phyloP scores from a whole-genome alignment of 2,329 filamentous ascomycete genomes.

The Penicillium sp. region DNA sequence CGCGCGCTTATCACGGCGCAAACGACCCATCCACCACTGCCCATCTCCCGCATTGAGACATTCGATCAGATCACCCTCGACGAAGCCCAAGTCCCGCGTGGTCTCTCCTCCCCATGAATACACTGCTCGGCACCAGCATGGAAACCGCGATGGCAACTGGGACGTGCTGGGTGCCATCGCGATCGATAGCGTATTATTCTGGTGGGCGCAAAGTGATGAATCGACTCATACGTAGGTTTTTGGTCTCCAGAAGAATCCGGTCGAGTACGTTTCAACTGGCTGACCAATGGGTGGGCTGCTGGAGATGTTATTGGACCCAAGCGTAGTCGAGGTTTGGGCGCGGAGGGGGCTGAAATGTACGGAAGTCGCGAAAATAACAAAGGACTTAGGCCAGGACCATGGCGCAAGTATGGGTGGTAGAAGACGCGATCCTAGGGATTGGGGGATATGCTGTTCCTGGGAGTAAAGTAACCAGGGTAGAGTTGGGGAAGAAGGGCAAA shows the following conservation, averaged over 20 bases:
- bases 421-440: background rate
- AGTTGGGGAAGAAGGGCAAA: conserved; percentile 5
- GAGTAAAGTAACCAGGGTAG: background rate
- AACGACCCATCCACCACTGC: conserved; percentile 94
- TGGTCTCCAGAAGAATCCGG: background rate
- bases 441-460: background rate
- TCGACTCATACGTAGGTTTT: background rate
- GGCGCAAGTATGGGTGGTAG: background rate
- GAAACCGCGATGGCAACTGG: conserved; percentile 72
- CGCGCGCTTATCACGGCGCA: conserved; percentile 85
- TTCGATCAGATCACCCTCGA: conserved; percentile 97
- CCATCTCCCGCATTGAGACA: conserved; percentile 97
- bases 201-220: background rate
- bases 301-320: background rate
- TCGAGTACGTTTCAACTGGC: background rate
- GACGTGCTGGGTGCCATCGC: conserved; percentile 49
- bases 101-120: conserved; percentile 96
- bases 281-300: background rate
- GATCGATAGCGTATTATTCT: conserved; percentile 3
- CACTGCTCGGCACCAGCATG: conserved; percentile 86
- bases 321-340: background rate
- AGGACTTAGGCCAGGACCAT: background rate
- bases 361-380: background rate
- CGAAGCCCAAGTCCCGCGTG: conserved; percentile 91
- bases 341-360: background rate